These are phyloP conservation scores for Lumnitzera littorea DNA, from an alignment of 345 rosid genomes.

Conservation along the genomic window DNA sequence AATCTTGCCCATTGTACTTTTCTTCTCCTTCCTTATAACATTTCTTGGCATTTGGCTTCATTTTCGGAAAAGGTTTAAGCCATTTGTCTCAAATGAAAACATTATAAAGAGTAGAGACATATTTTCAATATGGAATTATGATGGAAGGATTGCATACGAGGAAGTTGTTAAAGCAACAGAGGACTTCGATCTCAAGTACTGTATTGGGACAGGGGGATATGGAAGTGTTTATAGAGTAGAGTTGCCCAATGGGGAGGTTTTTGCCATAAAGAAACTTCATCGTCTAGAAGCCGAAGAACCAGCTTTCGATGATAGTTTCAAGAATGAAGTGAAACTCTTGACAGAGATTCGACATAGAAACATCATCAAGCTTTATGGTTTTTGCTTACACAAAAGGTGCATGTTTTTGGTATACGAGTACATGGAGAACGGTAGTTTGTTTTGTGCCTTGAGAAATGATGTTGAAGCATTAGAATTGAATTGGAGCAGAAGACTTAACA, in stretches of 20 bases:
- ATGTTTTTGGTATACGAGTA: slow-evolving; percentile 12
- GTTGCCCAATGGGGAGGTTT: slow-evolving; percentile 1
- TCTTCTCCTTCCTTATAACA: not conserved
- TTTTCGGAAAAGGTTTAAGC: not conserved
- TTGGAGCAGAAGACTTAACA: slow-evolving; percentile 5
- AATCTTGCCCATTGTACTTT: not conserved
- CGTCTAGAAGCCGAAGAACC: not conserved
- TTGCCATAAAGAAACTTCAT: slow-evolving; percentile 19
- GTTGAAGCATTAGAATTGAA: slow-evolving; percentile 7
- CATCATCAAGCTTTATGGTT: slow-evolving; percentile 9
- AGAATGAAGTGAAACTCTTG: not conserved
- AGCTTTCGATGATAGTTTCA: not conserved
- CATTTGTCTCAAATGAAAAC: accelerated
- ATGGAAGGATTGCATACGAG: slow-evolving; percentile 16
- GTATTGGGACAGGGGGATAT: slow-evolving; percentile 21
- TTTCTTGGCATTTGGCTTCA: not conserved
- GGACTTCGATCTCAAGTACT: slow-evolving; percentile 14
- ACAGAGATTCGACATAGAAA: slow-evolving; percentile 8
- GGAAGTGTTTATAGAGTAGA: slow-evolving; percentile 22
- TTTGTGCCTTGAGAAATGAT: not conserved
- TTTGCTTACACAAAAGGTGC: not conserved
- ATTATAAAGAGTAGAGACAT: not conserved
- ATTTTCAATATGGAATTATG: slow-evolving; percentile 7
- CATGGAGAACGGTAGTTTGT: slow-evolving; percentile 8
- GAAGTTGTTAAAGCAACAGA: slow-evolving; percentile 16